Percentiles rank a stretch among this genome's conserved stretches.
These are phyloP conservation scores for Suillus lakei DNA, from an alignment of 768 basidiomycete genomes.

Conservation along the genomic window DNA sequence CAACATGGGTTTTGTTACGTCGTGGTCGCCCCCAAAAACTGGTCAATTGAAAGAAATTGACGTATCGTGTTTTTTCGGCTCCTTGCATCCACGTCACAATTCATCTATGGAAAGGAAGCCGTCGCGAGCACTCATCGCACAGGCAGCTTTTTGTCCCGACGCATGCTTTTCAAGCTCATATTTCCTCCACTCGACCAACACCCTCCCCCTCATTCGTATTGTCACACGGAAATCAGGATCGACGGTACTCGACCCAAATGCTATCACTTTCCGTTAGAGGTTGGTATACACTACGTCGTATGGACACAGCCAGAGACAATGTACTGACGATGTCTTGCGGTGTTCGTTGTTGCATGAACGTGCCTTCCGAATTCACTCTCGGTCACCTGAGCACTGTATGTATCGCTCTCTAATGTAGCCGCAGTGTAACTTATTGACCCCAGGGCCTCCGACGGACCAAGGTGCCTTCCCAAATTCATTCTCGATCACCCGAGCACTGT, in stretches of 20 bases:
- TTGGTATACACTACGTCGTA: background rate
- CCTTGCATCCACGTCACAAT: background rate
- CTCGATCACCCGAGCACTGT: no score
- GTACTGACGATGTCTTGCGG: background rate
- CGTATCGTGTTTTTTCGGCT: background rate
- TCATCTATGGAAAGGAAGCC: background rate
- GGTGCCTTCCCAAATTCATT: no score
- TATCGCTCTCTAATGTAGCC: background rate
- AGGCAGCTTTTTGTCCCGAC: background rate
- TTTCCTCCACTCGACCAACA: background rate
- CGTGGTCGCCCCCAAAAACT: background rate
- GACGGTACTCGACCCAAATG: background rate
- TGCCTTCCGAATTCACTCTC: background rate
- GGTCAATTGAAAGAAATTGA: background rate
- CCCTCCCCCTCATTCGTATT: background rate
- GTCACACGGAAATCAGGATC: background rate
- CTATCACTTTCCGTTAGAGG: background rate
- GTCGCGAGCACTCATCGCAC: background rate
- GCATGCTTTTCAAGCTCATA: background rate
- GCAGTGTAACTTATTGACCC: constrained; percentile 1
- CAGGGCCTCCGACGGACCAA: constrained; percentile 85
- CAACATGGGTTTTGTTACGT: background rate
- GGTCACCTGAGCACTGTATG: no score
- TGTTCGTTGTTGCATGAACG: background rate
- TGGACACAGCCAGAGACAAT: background rate